Conservation (phyloP, 2,329 filamentous ascomycete species). For the Claviceps capensis region DNA sequence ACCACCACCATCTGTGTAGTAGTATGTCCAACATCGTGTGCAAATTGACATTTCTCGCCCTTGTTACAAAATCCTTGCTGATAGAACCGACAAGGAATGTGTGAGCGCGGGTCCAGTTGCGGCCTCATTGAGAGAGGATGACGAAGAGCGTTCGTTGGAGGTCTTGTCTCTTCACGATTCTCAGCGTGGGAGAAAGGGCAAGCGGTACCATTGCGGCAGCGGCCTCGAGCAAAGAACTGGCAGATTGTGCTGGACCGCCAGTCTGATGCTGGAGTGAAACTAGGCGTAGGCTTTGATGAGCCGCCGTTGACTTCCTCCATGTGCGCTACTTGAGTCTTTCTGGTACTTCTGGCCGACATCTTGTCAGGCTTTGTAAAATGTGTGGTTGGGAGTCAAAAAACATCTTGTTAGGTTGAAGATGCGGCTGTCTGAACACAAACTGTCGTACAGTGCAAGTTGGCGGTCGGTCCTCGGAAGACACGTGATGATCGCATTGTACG, state of each 20-base stretch:
- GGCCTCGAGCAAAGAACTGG: neutral
- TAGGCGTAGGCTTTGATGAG: neutral
- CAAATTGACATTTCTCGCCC: neutral
- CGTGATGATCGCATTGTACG: neutral
- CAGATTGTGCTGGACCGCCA: neutral
- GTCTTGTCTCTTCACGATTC: neutral
- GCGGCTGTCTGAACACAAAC: neutral
- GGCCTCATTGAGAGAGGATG: neutral
- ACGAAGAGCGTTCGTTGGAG: neutral
- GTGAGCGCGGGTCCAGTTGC: neutral
- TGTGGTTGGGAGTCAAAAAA: neutral
- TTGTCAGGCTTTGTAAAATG: neutral
- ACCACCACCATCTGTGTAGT: neutral
- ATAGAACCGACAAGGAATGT: neutral
- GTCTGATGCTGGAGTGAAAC: neutral
- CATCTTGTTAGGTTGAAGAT: neutral
- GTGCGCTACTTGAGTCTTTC: neutral
- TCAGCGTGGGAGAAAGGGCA: neutral
- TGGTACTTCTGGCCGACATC: neutral
- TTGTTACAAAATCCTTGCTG: neutral
- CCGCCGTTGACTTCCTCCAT: neutral
- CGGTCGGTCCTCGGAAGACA: neutral
- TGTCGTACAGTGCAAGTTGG: neutral
- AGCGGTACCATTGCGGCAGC: neutral
- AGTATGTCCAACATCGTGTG: neutral